These are phyloP conservation scores for Xenosphaeropsis pyriputrescens DNA, from an alignment of 2,329 filamentous ascomycete genomes.

Conservation along the genomic window DNA sequence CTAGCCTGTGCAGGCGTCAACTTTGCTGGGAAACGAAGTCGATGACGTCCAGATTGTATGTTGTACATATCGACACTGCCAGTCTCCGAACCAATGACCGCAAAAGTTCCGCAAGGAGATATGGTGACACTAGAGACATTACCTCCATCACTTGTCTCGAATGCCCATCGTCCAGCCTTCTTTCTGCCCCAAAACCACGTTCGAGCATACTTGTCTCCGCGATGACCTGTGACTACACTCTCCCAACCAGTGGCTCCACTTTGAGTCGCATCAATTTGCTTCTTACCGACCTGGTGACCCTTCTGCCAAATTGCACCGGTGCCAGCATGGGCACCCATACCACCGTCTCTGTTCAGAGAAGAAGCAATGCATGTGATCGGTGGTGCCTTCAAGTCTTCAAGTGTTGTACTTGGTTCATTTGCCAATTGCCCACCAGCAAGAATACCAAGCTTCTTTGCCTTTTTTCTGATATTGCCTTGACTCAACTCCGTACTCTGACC, in stretches of 20 bases:
- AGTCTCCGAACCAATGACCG: slow-evolving; percentile 68
- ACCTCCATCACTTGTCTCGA: slow-evolving; percentile 72
- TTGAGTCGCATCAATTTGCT: slow-evolving; percentile 51
- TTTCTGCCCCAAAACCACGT: slow-evolving; percentile 99
- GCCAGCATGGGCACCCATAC: slow-evolving; percentile 72
- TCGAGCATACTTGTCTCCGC: slow-evolving; percentile 67
- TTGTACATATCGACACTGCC: slow-evolving; percentile 94
- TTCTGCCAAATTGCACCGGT: slow-evolving; percentile 77
- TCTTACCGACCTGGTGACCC: slow-evolving; percentile 41
- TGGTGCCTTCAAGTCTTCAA: slow-evolving; percentile 73
- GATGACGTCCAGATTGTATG: slow-evolving; percentile 78
- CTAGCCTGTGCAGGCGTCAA: slow-evolving; percentile 67
- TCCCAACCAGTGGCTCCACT: slow-evolving; percentile 87
- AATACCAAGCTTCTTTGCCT: slow-evolving; percentile 77
- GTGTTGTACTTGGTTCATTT: slow-evolving; percentile 44
- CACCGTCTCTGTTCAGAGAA: slow-evolving; percentile 86
- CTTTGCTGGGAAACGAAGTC: slow-evolving; percentile 73
- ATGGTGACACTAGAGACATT: slow-evolving; percentile 78
- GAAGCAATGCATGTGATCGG: slow-evolving; percentile 86
- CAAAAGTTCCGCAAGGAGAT: slow-evolving; percentile 87
- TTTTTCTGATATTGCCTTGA: slow-evolving; percentile 77
- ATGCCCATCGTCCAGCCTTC: slow-evolving; percentile 82
- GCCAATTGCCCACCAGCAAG: slow-evolving; percentile 39
- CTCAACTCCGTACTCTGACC: slow-evolving; percentile 89
- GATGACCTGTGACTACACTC: slow-evolving; percentile 87